Conservation (phyloP, 2,329 filamentous ascomycete species). For the Daldinia sp. region DNA sequence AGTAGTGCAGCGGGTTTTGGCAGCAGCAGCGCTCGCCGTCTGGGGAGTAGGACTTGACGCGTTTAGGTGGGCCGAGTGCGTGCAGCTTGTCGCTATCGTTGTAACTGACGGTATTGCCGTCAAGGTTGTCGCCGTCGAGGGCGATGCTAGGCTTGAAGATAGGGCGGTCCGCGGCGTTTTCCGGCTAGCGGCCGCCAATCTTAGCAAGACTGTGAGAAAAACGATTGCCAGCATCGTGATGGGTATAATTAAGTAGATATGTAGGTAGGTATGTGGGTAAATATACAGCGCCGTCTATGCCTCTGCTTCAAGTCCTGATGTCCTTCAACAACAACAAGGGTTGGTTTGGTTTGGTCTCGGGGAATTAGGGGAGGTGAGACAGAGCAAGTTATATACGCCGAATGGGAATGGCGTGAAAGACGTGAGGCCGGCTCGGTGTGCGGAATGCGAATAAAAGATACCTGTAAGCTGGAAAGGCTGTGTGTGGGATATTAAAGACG, state of each 20-base stretch:
- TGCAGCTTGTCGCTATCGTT: background rate
- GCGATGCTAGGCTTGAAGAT: conserved; percentile 3
- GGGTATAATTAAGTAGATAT: too few species aligned
- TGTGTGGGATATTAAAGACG: too few species aligned
- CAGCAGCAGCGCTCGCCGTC: background rate
- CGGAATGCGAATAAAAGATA: background rate
- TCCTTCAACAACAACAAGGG: background rate
- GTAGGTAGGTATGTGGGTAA: background rate
- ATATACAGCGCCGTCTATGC: background rate
- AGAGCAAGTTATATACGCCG: background rate
- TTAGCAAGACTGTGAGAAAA: conserved; percentile 16
- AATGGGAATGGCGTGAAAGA: background rate
- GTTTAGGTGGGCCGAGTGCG: background rate
- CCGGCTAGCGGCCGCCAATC: conserved; percentile 24
- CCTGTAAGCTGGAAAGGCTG: background rate
- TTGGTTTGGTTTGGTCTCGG: background rate
- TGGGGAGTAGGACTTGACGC: background rate
- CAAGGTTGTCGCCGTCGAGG: conserved; percentile 6
- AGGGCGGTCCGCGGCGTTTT: conserved; percentile 32
- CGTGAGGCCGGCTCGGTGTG: background rate
- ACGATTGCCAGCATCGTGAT: conserved; percentile 24
- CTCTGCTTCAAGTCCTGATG: background rate
- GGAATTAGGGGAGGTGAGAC: background rate
- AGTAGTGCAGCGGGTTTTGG: conserved; percentile 1
- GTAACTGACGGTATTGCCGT: background rate